Evolutionary conservation across 2,329 filamentous ascomycete species (phyloP).

Genomic region (Exophiala sideris): DNA sequence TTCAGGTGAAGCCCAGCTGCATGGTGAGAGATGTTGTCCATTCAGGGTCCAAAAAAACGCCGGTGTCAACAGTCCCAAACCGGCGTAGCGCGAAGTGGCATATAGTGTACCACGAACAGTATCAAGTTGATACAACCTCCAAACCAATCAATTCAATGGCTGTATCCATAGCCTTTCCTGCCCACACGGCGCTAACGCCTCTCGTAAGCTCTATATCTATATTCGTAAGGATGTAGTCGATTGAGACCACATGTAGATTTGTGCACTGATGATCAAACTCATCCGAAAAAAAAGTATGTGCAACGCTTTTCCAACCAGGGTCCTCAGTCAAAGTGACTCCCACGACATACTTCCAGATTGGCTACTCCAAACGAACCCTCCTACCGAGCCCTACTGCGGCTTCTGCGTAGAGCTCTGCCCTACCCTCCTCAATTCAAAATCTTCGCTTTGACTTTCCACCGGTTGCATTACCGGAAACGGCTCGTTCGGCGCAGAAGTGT

Average conservation of each 20-base stretch:
- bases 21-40: too few relatives aligned
- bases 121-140: too few relatives aligned
- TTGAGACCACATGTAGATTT: conserved; percentile 1
- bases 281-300: not conserved
- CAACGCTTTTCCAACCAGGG: not conserved
- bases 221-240: conserved; percentile 4
- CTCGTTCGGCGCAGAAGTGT: conserved; percentile 3
- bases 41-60: too few relatives aligned
- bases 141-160: too few relatives aligned
- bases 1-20: too few relatives aligned
- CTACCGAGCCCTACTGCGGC: not conserved
- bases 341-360: not conserved
- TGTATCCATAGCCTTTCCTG: too few relatives aligned
- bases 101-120: too few relatives aligned
- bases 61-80: too few relatives aligned
- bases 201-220: conserved; percentile 19
- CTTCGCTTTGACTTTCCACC: conserved; percentile 7
- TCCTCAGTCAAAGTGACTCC: not conserved
- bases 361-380: not conserved
- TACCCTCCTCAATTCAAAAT: conserved; percentile 11
- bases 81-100: too few relatives aligned
- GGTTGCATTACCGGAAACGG: conserved; percentile 12
- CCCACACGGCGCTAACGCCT: too few relatives aligned
- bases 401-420: conserved; percentile 1
- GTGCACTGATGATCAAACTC: not conserved